A percentile compares a stretch with the other conserved stretches of the same genome.
phyloP scores from a whole-genome alignment of 352 stramenopile genomes.

The Pythium insidiosum region DNA sequence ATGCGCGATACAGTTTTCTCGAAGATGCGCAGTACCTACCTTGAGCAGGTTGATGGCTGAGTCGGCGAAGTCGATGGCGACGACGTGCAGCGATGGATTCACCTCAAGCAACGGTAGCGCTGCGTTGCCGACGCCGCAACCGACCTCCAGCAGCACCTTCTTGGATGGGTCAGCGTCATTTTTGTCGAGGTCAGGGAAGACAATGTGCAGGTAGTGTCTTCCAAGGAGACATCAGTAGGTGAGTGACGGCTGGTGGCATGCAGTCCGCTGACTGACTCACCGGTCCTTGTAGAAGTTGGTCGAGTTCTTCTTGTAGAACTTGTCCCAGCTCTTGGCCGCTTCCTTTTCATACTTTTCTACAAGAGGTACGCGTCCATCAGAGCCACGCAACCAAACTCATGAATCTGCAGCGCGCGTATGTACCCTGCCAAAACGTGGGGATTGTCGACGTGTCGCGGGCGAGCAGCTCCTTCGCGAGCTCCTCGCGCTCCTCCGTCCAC shows the following conservation, averaged over 20 bases:
- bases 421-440: constrained; percentile 72
- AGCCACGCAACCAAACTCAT: background rate
- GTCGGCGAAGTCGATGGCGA: constrained; percentile 91
- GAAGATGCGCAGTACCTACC: too few relatives aligned
- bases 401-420: constrained; percentile 2
- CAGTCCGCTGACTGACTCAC: constrained; percentile 7
- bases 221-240: background rate
- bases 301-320: constrained; percentile 91
- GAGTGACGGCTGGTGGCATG: background rate
- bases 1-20: too few relatives aligned
- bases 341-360: constrained; percentile 78
- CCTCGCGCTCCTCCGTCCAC: constrained; percentile 77
- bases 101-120: constrained; percentile 91
- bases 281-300: constrained; percentile 95
- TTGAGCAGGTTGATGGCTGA: constrained; percentile 89
- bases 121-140: constrained; percentile 93
- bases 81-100: constrained; percentile 76
- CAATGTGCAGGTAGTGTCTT: constrained; percentile 89
- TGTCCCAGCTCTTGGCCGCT: constrained; percentile 88
- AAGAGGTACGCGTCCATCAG: constrained; percentile 6
- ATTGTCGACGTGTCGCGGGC: constrained; percentile 73
- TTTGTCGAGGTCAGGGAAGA: constrained; percentile 83
- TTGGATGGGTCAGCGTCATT: constrained; percentile 33
- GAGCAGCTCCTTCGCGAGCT: constrained; percentile 55
- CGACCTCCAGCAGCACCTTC: constrained; percentile 89